Conservation (phyloP, 2,329 filamentous ascomycete species). For the Paracoccidioides brasiliensis region DNA sequence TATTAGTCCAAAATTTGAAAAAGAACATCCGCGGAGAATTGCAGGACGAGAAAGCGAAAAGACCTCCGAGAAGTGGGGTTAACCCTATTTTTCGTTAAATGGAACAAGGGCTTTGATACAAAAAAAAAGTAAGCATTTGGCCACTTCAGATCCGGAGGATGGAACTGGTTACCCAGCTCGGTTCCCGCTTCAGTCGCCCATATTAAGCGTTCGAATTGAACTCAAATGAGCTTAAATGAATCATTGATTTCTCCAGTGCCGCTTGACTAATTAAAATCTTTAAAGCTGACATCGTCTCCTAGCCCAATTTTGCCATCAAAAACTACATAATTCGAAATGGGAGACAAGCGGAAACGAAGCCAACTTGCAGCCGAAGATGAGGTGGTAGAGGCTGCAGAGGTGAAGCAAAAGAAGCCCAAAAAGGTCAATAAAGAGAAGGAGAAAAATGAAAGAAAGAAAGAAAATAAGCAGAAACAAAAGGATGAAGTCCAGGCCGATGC, state of each 20-base stretch:
- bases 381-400: constrained; percentile 6
- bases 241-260: background rate
- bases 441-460: background rate
- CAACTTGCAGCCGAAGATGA: constrained; percentile 5
- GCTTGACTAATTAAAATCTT: background rate
- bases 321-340: constrained; percentile 5
- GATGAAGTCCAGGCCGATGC: background rate
- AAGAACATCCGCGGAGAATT: background rate
- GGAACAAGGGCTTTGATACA: too few species aligned
- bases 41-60: background rate
- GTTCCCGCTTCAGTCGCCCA: too few species aligned
- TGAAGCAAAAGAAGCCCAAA: constrained; percentile 9
- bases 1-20: too few species aligned
- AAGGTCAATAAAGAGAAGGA: constrained; percentile 4
- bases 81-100: too few species aligned
- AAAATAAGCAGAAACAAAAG: background rate
- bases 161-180: background rate
- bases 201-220: too few species aligned
- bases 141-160: background rate
- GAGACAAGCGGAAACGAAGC: constrained; percentile 12
- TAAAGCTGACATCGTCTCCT: background rate
- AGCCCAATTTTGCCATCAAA: background rate
- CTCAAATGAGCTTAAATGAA: background rate
- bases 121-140: too few species aligned
- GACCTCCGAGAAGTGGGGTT: too few species aligned